Evolutionary conservation across 768 basidiomycete species (phyloP), one percentile per base, ranked within the genome.

Genomic region (Crucibulum laeve): DNA sequence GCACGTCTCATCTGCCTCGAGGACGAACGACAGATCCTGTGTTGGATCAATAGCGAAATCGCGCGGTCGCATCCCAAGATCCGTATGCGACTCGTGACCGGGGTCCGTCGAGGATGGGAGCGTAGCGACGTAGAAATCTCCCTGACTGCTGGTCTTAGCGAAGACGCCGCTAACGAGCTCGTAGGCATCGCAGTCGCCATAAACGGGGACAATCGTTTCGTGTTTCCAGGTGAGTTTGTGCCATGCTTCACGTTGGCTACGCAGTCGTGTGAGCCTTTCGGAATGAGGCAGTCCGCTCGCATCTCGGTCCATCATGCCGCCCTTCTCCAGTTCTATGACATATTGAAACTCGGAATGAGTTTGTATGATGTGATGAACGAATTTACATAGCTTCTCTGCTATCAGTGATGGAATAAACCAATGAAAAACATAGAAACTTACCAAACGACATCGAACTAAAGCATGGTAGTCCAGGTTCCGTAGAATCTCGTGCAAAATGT

Each of bases 1-100:
- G 32, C 32, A 52, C 51, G 32, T 15, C 30, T 40, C 8, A 36
- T 51, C 49, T 4, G 49, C 44, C 40, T 54, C 55, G 13, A 79
- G 57, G 13, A 77, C 54, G 5, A 74, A 68, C 26, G 82, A 61
- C 36, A 84, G 52, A 49, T 84, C 79, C 55, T 84, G 82, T 4
- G 76, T 70, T 1, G 82, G 80, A 50, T 84, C 82, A n/a, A 83
- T 74, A 0, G 77, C 79, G 46, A 83, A 80, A 52, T 83, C 82
- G 34, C 75, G 65, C 28, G 70, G 64, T 6, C 57, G 45, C 5
- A 78, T 35, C 1, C 65, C 69, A 0, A 80, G 33, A 22, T 76
- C 63, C 17, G 28, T 30, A 8, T 30, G 8, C 8, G 28, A 30
- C 8, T 8, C 28, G 28, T 8, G 28, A 30, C 8, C n/a, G n/a